Percentiles rank a stretch among this genome's conserved stretches.
Evolutionary conservation across 257 asterid species (phyloP).

Genomic region (Gentiana straminea): DNA sequence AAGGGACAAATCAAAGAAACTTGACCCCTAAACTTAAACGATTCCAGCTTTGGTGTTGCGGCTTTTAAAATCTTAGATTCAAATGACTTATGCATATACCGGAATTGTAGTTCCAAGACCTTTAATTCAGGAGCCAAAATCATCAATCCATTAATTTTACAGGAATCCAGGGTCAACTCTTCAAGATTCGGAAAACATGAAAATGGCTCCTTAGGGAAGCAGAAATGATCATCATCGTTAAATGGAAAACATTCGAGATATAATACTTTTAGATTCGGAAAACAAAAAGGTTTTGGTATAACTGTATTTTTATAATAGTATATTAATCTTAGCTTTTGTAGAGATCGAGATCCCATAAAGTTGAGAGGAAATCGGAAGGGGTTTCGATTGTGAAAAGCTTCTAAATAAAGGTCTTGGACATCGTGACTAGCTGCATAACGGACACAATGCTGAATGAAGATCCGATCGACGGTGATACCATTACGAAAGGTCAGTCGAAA

Average conservation of each 20-base stretch:
- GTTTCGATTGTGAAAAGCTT: background rate
- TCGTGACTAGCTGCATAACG: constrained; percentile 17
- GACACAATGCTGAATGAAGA: constrained; percentile 10
- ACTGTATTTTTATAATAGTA: background rate
- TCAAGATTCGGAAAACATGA: constrained; percentile 17
- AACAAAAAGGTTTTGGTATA: constrained; percentile 7
- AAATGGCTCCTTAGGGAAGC: constrained; percentile 17
- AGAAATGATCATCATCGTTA: background rate
- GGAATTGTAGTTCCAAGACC: constrained; percentile 8
- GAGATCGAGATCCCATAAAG: constrained; percentile 2
- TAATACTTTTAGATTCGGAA: constrained; percentile 13
- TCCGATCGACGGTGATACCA: background rate
- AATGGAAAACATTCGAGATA: constrained; percentile 11
- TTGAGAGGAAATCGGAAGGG: constrained; percentile 10
- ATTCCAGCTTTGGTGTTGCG: constrained; percentile 7
- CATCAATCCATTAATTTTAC: constrained; percentile 6
- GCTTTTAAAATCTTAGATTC: constrained; percentile 4
- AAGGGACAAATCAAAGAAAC: too few relatives aligned
- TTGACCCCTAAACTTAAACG: constrained; percentile 12
- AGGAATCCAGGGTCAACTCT: constrained; percentile 13
- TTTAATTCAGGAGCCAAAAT: constrained; percentile 17
- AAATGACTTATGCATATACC: background rate
- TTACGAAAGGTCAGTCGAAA: constrained; percentile 2
- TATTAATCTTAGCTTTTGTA: constrained; percentile 9
- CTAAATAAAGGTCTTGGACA: constrained; percentile 13